Conservation (phyloP, 1,139 yeast genomes). For the Lodderomyces oxycetoniae region DNA sequence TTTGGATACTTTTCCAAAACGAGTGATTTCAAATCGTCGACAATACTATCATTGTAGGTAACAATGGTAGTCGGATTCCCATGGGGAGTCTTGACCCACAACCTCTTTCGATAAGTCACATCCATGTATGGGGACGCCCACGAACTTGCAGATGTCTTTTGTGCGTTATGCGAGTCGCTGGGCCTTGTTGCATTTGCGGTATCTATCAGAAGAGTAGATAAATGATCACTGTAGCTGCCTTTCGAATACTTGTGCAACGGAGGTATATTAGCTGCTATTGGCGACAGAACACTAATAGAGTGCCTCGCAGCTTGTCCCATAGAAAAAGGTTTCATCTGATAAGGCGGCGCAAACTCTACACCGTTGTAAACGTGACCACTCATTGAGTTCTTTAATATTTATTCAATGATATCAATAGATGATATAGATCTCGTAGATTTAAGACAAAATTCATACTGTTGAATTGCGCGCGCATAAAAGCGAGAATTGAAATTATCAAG, state of each 20-base stretch:
- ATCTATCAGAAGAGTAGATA: slow-evolving; percentile 4
- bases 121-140: slow-evolving; percentile 5
- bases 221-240: slow-evolving; percentile 3
- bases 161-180: too few species aligned
- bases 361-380: slow-evolving; percentile 4
- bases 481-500: too few species aligned
- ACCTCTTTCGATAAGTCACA: slow-evolving; percentile 28
- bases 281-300: slow-evolving; percentile 5
- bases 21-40: slow-evolving; percentile 68
- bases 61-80: slow-evolving; percentile 66
- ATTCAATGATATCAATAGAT: too few species aligned
- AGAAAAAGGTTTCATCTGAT: slow-evolving; percentile 8
- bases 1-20: slow-evolving; percentile 64
- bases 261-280: too few species aligned
- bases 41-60: slow-evolving; percentile 51
- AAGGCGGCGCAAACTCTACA: slow-evolving; percentile 6
- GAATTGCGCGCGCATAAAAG: too few species aligned
- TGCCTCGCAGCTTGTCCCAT: slow-evolving; percentile 5
- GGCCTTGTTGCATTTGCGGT: slow-evolving; percentile 3
- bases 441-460: too few species aligned
- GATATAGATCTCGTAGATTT: too few species aligned
- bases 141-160: slow-evolving; percentile 1
- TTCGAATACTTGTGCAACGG: too few species aligned
- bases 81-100: slow-evolving; percentile 57
- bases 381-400: not conserved